These are phyloP conservation scores for Termitomyces sp. DNA, from an alignment of 768 basidiomycete species.

Conservation along the genomic window DNA sequence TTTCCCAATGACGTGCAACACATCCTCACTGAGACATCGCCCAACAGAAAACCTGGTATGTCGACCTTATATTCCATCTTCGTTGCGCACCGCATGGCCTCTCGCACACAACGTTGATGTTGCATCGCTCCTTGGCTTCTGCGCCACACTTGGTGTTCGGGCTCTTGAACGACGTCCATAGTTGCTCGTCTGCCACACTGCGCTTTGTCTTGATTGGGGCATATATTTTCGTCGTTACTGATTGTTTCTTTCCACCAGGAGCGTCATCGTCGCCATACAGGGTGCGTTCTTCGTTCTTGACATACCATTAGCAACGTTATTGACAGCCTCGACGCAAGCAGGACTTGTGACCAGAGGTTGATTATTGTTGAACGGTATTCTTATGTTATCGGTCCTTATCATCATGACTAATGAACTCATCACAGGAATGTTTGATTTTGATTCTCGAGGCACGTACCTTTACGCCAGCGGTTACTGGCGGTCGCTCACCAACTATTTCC, in stretches of 20 bases:
- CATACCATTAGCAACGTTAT: neutral
- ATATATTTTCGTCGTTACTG: neutral
- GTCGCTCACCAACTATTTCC: too few species aligned
- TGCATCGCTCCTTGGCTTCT: neutral
- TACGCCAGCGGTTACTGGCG: too few species aligned
- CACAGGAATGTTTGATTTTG: too few species aligned
- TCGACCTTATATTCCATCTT: neutral
- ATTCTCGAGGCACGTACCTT: too few species aligned
- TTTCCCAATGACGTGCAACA: neutral
- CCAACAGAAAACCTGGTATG: too few species aligned
- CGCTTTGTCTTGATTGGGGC: neutral
- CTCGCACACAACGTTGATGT: neutral
- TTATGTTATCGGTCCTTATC: too few species aligned
- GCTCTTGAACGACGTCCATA: neutral
- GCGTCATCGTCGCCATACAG: neutral
- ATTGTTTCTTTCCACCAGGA: too few species aligned
- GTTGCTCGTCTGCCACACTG: neutral
- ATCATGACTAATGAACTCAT: too few species aligned
- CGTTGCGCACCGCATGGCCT: neutral
- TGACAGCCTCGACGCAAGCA: neutral
- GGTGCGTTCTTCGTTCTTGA: neutral
- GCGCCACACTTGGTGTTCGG: neutral
- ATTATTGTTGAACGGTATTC: too few species aligned
- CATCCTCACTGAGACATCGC: neutral
- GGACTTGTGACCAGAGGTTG: neutral